Base-by-base conservation (phyloP, 2,329 filamentous ascomycete genomes). In the Canariomyces notabilis region DNA sequence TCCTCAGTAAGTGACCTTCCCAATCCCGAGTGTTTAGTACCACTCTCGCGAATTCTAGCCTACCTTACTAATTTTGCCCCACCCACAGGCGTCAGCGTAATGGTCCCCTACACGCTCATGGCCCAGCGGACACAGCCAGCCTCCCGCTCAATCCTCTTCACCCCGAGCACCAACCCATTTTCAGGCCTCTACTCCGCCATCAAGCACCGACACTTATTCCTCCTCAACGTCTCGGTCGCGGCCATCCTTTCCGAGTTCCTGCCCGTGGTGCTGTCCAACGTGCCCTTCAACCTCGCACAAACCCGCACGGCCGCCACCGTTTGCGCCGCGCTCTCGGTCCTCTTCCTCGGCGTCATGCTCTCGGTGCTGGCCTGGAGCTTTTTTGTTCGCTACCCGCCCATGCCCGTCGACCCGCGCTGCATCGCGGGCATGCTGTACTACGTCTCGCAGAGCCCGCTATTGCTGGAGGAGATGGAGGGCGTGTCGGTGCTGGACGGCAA, bases 191-290 rank as follows among this genome's bases (percentile, higher is more conserved):
- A 64, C 52, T 59, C 64, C 7, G 65, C 67, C 5, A 48, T 70
- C 14, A 37, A 53, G 4, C 55, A 64, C 15, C 57, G 59, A 8
- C 66, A 75, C 26, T 41, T 61, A 6, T 72, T 72, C 48, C 62
- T 73, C 1, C 61, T 67, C 19, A 44, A 66, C 11, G 65, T 71
- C 8, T 66, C 70, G 0, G 51, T 68, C 5, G 67, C 70, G 37
- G 63, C 70, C 3, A 65, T 76, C 18, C 60, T 75, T 2, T 66
- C 72, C 18, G 73, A 77, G 39, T 68, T 75, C 38, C 66, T 77
- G n/a, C 74, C 73, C 1, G 61, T 76, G 16, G 61, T 73, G 2
- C 64, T 77, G 2, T 65, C 71, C 53, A 76, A 75, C 49, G 64
- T 76, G 2, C 69, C 73, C 0, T 74, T 72, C 57, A 70, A 65